Conservation (phyloP, 31 red algal genomes). For the Pterothamnion heteromorphum region DNA sequence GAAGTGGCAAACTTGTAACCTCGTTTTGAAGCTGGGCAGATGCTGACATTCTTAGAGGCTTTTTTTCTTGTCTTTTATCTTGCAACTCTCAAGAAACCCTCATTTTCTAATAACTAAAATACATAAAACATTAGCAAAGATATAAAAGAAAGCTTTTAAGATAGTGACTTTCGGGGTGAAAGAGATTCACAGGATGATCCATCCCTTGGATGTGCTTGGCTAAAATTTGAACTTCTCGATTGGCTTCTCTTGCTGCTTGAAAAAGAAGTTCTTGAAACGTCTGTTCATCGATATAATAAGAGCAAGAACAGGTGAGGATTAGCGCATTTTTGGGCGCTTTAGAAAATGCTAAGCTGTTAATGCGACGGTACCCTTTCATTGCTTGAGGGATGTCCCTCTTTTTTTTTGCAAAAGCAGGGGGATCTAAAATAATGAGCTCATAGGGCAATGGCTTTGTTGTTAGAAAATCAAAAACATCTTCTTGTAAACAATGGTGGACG, state of each 20-base stretch:
- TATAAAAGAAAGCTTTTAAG: conserved; percentile 28
- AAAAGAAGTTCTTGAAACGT: not conserved
- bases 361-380: not conserved
- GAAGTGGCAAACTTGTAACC: too few species aligned
- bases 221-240: not conserved
- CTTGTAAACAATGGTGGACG: not conserved
- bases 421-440: conserved; percentile 35
- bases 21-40: too few species aligned
- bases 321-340: not conserved
- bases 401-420: conserved; percentile 30
- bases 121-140: not conserved
- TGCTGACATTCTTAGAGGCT: too few species aligned
- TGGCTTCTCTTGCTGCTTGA: not conserved
- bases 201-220: not conserved
- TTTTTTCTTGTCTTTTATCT: too few species aligned
- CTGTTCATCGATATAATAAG: not conserved
- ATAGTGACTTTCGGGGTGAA: conserved; percentile 2
- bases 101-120: not conserved
- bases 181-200: conserved; percentile 30
- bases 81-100: too few species aligned
- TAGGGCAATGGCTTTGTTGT: not conserved
- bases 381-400: not conserved
- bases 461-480: conserved; percentile 11
- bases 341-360: conserved; percentile 22
- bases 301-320: not conserved